Base-by-base conservation (phyloP, 768 basidiomycete species). In the Cystobasidium ongulense region DNA sequence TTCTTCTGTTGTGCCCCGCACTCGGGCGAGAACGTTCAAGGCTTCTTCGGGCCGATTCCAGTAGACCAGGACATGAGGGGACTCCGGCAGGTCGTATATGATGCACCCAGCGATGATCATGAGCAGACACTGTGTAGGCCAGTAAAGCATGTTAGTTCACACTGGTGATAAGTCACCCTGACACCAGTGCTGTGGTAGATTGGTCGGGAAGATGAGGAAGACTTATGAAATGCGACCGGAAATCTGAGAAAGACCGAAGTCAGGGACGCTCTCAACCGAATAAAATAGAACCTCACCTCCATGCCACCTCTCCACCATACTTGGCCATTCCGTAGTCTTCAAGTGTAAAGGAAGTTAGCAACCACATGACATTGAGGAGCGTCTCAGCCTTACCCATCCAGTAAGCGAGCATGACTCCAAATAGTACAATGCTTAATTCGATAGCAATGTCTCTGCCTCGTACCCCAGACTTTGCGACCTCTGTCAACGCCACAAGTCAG, bases 401-500 rank as follows among this genome's bases (percentile, higher is more conserved):
- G 63, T 64, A 64, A 3, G 63, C 63, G 7, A 64, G n/a, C 27
- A 36, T 41, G 63, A 64, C 43, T 2, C 63, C 63, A 27, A 64
- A 64, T 25, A 64, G 63, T 27, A 64, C 63, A 46, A 64, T 64
- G 36, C 38, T 31, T 27, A 64, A 36, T 23, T 64, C 63, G 31
- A 64, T 64, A 64, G 63, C 63, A 38, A 64, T 64, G 38, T 64
- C 38, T 11, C 63, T 27, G 11, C 63, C 63, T n/a, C 63, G 63
- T 23, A 64, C 63, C 10, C 63, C 63, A 11, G 63, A 4, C 18
- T 46, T 39, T 46, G 63, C 63, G 36, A 39, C 36, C 38, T 64
- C 63, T 50, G 46, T 8, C 15, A 50, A 50, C 46, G 7, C 18
- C 15, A 50, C 46, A 8, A 7, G 21, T 50, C 5, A 50, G n/a